Base-by-base conservation (phyloP, 1,139 yeast genomes). In the Scheffersomyces illinoinensis region DNA sequence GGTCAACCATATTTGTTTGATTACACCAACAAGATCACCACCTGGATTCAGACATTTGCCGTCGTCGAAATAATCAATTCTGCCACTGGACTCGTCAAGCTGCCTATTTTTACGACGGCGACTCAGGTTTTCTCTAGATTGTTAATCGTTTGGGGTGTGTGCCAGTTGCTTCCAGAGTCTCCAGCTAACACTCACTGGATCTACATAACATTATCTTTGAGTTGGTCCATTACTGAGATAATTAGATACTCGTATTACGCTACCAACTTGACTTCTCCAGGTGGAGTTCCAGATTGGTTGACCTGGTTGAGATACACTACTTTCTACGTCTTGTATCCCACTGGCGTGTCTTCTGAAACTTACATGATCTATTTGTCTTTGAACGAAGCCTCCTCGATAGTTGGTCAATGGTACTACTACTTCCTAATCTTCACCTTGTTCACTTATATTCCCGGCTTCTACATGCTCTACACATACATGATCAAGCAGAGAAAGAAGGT, bases 211-310 rank as follows among this genome's bases (percentile, higher is more conserved):
- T 84, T 95, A 73, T 82, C 88, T 53, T 69, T 87, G 57, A 95
- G 98, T 20, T 95, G 99, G 99, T 86, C 95, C 20, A 71, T 91
- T 59, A 92, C 98, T 47, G 99, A 95, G 74, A 84, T 92, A 55
- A 88, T 93, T 59, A 85, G 99, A 69, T 95, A 95, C 76, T 83
- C 91, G 53, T 95, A 86, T 77, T 96, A 90, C 71, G 96, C 96
- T 56, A 76, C 85, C 62, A 89, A 88, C 68, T 79, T 91, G 62
- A 75, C 75, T 61, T 81, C 79, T 26, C 79, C 81, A 5, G 86
- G 85, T 1, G 73, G 80, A 0, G 90, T 93, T 19, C 92, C 96
- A 10, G 71, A 74, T 54, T 71, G 83, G 71, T 79, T 95, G 64
- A 84, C 88, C 33, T 85, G 89, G 84, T 77, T 92, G 66, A 85